These are phyloP conservation scores for Acorus calamus DNA, from an alignment of 106 monocot species.

Conservation along the genomic window DNA sequence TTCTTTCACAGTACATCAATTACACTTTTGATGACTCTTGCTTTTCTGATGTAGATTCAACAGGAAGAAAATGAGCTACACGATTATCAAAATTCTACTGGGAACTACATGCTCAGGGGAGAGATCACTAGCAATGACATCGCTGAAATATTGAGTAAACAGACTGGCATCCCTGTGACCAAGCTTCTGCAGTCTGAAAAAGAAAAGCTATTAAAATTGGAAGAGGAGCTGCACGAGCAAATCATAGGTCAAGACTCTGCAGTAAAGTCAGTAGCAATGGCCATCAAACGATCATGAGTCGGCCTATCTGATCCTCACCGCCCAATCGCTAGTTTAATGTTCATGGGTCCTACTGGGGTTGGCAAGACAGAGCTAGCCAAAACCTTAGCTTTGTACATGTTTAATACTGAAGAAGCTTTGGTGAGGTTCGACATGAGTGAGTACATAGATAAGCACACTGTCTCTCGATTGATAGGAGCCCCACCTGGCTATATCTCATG, in stretches of 20 bases:
- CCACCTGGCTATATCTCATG: neutral
- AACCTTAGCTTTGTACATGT: neutral
- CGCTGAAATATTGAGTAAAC: conserved; percentile 94
- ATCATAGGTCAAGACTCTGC: conserved; percentile 25
- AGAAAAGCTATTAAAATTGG: conserved; percentile 82
- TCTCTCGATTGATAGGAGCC: neutral
- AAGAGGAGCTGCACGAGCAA: conserved; percentile 90
- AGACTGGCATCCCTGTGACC: conserved; percentile 95
- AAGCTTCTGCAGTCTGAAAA: conserved; percentile 90
- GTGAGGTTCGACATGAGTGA: neutral
- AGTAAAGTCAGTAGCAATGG: neutral
- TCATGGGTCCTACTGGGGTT: neutral
- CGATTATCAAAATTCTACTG: conserved; percentile 77
- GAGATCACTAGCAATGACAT: conserved; percentile 89
- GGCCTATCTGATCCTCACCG: neutral
- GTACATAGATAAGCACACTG: neutral
- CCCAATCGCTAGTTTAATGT: neutral
- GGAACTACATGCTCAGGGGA: conserved; percentile 93
- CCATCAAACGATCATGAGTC: neutral
- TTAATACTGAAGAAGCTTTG: neutral
- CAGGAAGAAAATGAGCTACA: conserved; percentile 93
- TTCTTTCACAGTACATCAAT: neutral
- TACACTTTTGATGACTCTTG: neutral
- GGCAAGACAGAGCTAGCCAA: conserved; percentile 1
- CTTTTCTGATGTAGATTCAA: conserved; percentile 59